Base-by-base conservation (phyloP, 75 land plant species). In the Cunninghamia lanceolata region DNA sequence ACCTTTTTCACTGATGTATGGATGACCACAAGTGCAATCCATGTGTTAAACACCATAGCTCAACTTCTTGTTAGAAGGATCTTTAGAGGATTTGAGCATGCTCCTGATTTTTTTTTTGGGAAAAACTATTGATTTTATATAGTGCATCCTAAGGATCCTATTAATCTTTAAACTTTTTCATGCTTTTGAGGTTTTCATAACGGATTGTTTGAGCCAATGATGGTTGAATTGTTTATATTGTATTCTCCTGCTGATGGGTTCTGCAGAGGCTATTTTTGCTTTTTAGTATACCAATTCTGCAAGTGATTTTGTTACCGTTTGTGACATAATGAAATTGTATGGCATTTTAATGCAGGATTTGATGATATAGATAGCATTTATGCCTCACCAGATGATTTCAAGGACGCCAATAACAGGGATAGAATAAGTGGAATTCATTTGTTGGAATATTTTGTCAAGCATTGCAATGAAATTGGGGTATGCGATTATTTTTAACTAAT, bases 331-430 rank as follows among this genome's bases (percentile, higher is more conserved):
- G 43, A 35, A 77, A 21, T 77, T 77, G 3, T 34, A 11, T 21
- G 6, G 21, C 80, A 40, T 87, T 88, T 85, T 75, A 40, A 71
- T 83, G 50, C 78, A 90, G 91, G 91, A 30, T 83, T 86, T 47
- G 85, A 89, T 78, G 91, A 90, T 45, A 30, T 86, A 25, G 91
- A 90, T 56, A 90, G 91, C 85, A 53, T 90, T 16, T 90, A 86
- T 86, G 91, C 91, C 42, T 85, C 91, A 36, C 76, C 85, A 1
- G 74, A 86, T 75, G 91, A 90, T 78, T 89, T 90, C 63, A 45
- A 86, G 54, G 47, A 74, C 45, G 25, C 63, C 88, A 70, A 84
- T 53, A 25, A 82, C 9, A 54, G n/a, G 16, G 91, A 90, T 42
- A 52, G 3, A 28, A 87, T 30, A 13, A 43, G 88, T 66, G 91